phyloP scores from a whole-genome alignment of 75 land plant species.

The Pinus albicaulis region DNA sequence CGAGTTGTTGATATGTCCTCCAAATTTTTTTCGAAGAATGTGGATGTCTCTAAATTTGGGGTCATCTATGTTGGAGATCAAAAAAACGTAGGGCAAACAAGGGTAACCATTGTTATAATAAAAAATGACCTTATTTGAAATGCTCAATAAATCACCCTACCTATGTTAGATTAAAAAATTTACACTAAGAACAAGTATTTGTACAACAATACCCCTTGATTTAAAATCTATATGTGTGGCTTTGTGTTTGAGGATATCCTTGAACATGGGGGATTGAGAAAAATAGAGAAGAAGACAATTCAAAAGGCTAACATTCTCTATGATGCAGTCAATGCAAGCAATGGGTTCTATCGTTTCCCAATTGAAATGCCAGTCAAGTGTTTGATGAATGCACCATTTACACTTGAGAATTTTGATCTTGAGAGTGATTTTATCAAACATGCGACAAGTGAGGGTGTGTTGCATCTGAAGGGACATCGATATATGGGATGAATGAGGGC shows the following conservation, averaged over 20 bases:
- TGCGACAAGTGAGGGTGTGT: constrained; percentile 83
- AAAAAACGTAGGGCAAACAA: too few relatives aligned
- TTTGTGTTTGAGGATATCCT: constrained; percentile 88
- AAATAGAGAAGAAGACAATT: constrained; percentile 76
- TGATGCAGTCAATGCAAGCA: constrained; percentile 80
- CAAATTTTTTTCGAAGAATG: too few relatives aligned
- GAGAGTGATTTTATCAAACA: constrained; percentile 87
- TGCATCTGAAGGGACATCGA: constrained; percentile 94
- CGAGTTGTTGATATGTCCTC: too few relatives aligned
- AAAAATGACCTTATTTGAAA: too few relatives aligned
- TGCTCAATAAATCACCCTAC: too few relatives aligned
- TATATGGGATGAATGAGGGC: constrained; percentile 95
- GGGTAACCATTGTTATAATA: too few relatives aligned
- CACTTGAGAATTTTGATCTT: constrained; percentile 73
- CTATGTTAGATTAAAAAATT: too few relatives aligned
- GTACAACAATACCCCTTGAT: constrained; percentile 98
- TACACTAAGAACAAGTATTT: too few relatives aligned
- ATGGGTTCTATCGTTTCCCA: constrained; percentile 82
- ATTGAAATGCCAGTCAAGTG: constrained; percentile 89
- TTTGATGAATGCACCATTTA: constrained; percentile 96
- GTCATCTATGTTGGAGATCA: too few relatives aligned
- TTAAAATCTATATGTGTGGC: constrained; percentile 84
- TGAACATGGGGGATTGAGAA: constrained; percentile 74
- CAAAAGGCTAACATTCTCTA: constrained; percentile 81
- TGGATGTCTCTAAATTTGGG: too few relatives aligned